These are phyloP conservation scores for Fusarium euwallaceae DNA, from an alignment of 2,329 filamentous ascomycete genomes.

Conservation along the genomic window DNA sequence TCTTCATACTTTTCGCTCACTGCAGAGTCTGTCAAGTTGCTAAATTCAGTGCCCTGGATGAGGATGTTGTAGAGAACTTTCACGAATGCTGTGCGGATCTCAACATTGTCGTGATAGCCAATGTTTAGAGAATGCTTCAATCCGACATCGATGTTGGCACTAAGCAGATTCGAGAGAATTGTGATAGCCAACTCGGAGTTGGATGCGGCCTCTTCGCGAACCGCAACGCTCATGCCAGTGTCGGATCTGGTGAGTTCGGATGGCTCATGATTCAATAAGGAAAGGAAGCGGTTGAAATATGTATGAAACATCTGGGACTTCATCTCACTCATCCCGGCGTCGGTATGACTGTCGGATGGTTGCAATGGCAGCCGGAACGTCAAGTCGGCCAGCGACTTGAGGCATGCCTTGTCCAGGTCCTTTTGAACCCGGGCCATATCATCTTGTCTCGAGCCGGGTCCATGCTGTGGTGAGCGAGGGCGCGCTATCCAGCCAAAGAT, in stretches of 20 bases:
- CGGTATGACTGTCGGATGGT: constrained; percentile 73
- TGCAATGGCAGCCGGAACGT: constrained; percentile 76
- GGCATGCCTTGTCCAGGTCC: constrained; percentile 75
- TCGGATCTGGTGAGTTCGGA: constrained; percentile 54
- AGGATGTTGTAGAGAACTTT: constrained; percentile 79
- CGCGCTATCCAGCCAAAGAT: constrained; percentile 78
- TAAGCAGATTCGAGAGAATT: constrained; percentile 76
- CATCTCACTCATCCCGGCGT: constrained; percentile 75
- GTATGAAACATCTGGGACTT: constrained; percentile 80
- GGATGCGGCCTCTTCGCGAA: constrained; percentile 67
- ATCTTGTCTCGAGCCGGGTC: constrained; percentile 63
- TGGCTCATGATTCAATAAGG: constrained; percentile 71
- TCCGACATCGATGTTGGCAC: constrained; percentile 79
- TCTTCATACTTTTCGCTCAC: constrained; percentile 78
- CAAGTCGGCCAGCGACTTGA: constrained; percentile 74
- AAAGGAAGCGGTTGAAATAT: constrained; percentile 78
- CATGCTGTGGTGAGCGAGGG: constrained; percentile 64
- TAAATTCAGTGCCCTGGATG: constrained; percentile 79
- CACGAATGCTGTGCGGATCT: constrained; percentile 78
- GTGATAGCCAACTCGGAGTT: constrained; percentile 75
- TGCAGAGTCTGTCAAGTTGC: constrained; percentile 74
- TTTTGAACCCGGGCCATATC: constrained; percentile 70
- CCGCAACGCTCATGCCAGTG: constrained; percentile 49
- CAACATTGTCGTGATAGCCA: constrained; percentile 77
- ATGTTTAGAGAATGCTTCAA: constrained; percentile 78